Percentiles rank a stretch among this genome's conserved stretches.
Conservation (phyloP, 2,329 filamentous ascomycete genomes). For the Penicillium hesseltinei region DNA sequence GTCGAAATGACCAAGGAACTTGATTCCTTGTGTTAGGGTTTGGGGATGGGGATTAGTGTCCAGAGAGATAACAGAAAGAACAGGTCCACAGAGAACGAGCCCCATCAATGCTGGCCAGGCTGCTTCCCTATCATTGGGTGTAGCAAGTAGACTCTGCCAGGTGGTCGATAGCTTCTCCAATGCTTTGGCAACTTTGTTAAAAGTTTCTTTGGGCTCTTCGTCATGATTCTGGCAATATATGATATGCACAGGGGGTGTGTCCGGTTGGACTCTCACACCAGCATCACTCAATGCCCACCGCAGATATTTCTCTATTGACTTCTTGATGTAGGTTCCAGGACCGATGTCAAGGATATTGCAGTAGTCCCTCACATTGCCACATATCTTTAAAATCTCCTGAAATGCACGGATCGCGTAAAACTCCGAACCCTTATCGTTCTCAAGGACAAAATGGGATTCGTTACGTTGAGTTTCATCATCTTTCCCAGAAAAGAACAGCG, state of each 20-base stretch:
- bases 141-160: conserved; percentile 38
- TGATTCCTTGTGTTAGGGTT: conserved; percentile 3
- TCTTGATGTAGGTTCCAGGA: conserved; percentile 40
- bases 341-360: conserved; percentile 40
- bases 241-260: conserved; percentile 46
- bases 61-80: conserved; percentile 54
- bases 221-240: conserved; percentile 43
- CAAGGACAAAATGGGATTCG: conserved; percentile 47
- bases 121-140: not conserved
- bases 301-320: conserved; percentile 49
- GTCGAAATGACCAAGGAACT: conserved; percentile 52
- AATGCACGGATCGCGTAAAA: conserved; percentile 55
- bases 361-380: conserved; percentile 51
- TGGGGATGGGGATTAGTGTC: conserved; percentile 38
- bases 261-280: conserved; percentile 36
- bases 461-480: conserved; percentile 22
- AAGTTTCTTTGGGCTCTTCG: conserved; percentile 41
- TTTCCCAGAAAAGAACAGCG: conserved; percentile 47
- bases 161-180: conserved; percentile 44
- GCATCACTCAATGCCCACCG: conserved; percentile 55
- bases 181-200: conserved; percentile 43
- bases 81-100: conserved; percentile 53
- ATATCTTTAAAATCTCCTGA: conserved; percentile 50
- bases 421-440: conserved; percentile 40
- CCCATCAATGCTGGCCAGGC: conserved; percentile 53